phyloP scores from a whole-genome alignment of 139 green algal genomes.

The Tetradesmus obliquus region DNA sequence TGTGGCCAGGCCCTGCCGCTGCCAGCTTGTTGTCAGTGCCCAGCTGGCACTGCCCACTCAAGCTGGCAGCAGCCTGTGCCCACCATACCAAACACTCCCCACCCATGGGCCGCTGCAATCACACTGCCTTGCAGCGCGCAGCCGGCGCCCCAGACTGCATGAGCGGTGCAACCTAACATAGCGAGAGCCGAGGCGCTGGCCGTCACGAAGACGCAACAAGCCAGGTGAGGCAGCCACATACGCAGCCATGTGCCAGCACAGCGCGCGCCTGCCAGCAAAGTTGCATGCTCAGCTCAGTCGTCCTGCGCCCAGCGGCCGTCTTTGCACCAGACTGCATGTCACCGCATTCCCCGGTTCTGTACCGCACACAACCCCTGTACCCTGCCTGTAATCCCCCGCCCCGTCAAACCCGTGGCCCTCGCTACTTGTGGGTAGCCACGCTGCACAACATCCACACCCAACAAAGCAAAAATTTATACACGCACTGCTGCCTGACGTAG shows the following conservation, averaged over 20 bases:
- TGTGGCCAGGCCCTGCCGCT: not conserved
- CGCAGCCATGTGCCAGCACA: too few species aligned
- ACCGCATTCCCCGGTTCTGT: not conserved
- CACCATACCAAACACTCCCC: not conserved
- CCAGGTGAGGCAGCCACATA: too few species aligned
- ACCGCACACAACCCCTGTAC: not conserved
- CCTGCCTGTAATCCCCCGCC: not conserved
- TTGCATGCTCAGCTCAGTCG: not conserved
- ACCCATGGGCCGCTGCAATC: too few species aligned
- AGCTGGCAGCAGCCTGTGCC: not conserved
- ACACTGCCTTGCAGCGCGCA: too few species aligned
- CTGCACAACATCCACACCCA: not conserved
- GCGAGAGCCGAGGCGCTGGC: too few species aligned
- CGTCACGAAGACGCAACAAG: too few species aligned
- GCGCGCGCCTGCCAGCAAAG: not conserved
- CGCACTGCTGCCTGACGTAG: not conserved
- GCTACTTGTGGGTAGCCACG: not conserved
- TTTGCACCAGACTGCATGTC: not conserved
- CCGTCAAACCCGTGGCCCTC: too few species aligned
- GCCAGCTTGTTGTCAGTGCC: not conserved
- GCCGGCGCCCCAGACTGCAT: too few species aligned
- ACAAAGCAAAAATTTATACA: not conserved
- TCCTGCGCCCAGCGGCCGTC: not conserved
- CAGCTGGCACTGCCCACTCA: not conserved
- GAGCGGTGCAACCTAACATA: too few species aligned